A percentile compares a stretch with the other conserved stretches of the same genome.
Conservation (phyloP, 306 rosid species). For the Prunus mongolica region DNA sequence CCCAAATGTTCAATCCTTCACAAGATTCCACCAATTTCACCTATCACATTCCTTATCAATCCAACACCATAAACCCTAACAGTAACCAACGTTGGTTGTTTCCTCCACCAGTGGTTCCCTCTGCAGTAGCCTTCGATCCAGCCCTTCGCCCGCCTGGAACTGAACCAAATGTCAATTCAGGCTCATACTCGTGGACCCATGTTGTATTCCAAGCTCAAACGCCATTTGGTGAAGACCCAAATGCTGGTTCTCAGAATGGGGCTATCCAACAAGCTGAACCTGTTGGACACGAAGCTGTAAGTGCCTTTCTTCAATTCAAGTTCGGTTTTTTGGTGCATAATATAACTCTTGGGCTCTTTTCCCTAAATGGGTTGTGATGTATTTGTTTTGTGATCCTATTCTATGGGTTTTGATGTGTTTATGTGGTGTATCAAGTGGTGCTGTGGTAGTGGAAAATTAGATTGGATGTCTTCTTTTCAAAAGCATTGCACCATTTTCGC, state of each 20-base stretch:
- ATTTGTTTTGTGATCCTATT: not conserved
- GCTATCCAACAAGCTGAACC: slow-evolving; percentile 25
- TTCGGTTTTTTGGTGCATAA: not conserved
- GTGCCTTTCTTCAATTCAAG: not conserved
- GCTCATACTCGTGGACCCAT: slow-evolving; percentile 18
- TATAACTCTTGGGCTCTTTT: not conserved
- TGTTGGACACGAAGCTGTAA: slow-evolving; percentile 25
- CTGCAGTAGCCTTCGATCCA: slow-evolving; percentile 23
- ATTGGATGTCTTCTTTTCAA: not conserved
- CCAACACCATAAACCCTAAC: slow-evolving; percentile 22
- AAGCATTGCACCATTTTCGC: not conserved
- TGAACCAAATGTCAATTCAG: slow-evolving; percentile 28
- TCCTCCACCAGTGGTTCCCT: slow-evolving; percentile 30
- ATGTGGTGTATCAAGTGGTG: not conserved
- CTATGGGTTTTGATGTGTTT: not conserved
- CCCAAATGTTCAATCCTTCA: slow-evolving; percentile 19
- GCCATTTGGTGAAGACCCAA: slow-evolving; percentile 25
- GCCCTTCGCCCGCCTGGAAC: slow-evolving; percentile 52
- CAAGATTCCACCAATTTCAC: slow-evolving; percentile 14
- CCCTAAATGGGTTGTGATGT: not conserved
- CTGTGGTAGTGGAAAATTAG: not conserved
- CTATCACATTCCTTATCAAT: slow-evolving; percentile 17
- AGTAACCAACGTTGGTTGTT: slow-evolving; percentile 11
- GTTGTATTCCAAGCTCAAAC: slow-evolving; percentile 19
- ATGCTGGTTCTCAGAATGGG: slow-evolving; percentile 25